Base-by-base conservation (phyloP, 2,329 filamentous ascomycete genomes). In the Colletotrichum musae region DNA sequence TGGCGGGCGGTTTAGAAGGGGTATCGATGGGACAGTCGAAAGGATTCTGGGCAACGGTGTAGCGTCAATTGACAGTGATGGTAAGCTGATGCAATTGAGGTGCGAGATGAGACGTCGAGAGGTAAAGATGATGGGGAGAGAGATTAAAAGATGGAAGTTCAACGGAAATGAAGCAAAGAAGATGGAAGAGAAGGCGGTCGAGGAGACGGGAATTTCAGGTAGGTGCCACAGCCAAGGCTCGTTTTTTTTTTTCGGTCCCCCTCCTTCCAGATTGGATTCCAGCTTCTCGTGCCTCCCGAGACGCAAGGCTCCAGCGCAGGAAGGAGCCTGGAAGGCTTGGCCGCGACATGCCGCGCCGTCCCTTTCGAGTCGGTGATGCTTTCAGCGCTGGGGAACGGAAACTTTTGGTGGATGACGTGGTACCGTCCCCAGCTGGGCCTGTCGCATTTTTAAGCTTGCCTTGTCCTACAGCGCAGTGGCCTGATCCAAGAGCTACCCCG, bases 1-100 rank as follows among this genome's bases (percentile, higher is more conserved):
- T 87, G 57, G 21, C n/a, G 62, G 64, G 53, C 53, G 32, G 13
- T 36, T 24, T 13, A 7, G 15, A 24, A 1, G 39, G 13, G 52
- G 12, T 50, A 5, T 24, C 7, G n/a, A 26, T 6, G 24, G 10
- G 28, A 61, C n/a, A 50, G 21, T 13, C 21, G 32, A 15, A 24
- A n/a, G 0, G 21, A 52, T 41, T 43, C 57, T 18, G 13, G 16
- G 15, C 12, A n/a, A n/a, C 3, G 16, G 45, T 15, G 13, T 15
- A 52, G 32, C 16, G 24, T 24, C 4, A 41, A n/a, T 13, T 24
- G 47, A 7, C 13, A 24, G 21, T 24, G 21, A 36, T 36, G 32
- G 32, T 10, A 36, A 36, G 32, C 32, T 2, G 9, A 36, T 36
- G 32, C 6, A 28, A 15, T 26, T 10, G 21, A 58, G 0, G n/a